Evolutionary conservation across 176 grass and related monocot genomes (phyloP).

Genomic region (Phoenix roebelenii): DNA sequence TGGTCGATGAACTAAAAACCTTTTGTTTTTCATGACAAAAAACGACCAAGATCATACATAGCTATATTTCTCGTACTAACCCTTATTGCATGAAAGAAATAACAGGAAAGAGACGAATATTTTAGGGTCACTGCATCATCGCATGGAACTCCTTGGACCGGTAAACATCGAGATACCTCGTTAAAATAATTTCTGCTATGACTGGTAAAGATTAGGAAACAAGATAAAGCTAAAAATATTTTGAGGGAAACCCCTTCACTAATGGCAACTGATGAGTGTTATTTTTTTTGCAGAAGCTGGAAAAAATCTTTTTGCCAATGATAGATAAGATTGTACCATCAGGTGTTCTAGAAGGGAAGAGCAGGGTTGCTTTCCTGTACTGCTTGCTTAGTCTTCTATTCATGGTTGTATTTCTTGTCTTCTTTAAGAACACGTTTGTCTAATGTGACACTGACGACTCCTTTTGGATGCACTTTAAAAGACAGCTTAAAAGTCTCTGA

Average conservation of each 20-base stretch:
- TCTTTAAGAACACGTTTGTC: slow-evolving; percentile 34
- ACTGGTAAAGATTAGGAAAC: neutral
- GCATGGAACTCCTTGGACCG: neutral
- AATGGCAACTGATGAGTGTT: too few species aligned
- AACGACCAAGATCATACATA: too few species aligned
- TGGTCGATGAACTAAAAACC: too few species aligned
- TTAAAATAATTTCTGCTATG: neutral
- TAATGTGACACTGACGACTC: neutral
- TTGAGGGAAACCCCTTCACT: too few species aligned
- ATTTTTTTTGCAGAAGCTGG: slow-evolving; percentile 41
- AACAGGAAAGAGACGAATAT: slow-evolving; percentile 14
- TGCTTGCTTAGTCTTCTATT: slow-evolving; percentile 34
- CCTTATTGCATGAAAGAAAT: too few species aligned
- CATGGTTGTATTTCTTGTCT: slow-evolving; percentile 36
- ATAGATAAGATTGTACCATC: slow-evolving; percentile 46
- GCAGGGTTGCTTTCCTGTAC: slow-evolving; percentile 23
- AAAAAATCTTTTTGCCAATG: slow-evolving; percentile 28
- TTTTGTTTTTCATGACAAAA: too few species aligned
- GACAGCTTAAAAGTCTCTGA: too few species aligned
- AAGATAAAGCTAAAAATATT: too few species aligned
- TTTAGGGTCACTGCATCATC: neutral
- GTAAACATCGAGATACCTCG: slow-evolving; percentile 12
- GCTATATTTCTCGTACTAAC: too few species aligned
- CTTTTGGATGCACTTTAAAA: too few species aligned
- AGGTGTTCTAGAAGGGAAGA: slow-evolving; percentile 30